Evolutionary conservation across 129 eudicot genomes (phyloP), one percentile per base, ranked within the genome.

Genomic region (Saussurea involucrata): DNA sequence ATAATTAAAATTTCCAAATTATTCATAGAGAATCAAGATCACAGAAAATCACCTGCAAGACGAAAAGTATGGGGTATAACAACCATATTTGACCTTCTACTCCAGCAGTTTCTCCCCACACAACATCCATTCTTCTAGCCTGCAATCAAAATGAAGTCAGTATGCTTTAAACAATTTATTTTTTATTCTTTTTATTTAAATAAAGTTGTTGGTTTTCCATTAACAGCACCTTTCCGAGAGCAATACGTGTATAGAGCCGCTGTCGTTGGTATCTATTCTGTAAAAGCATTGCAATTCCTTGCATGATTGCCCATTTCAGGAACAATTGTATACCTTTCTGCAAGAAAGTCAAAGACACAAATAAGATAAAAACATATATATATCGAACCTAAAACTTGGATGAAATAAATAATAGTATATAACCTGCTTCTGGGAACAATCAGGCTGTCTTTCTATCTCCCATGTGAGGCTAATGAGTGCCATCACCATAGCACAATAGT

Each of bases 81-180:
- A 95, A 76, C 87, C 90, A 84, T 70, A 95, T 76, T 78, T 95
- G 98, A 63, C 98, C 97, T 73, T 81, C 89, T 60, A 91, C 98
- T 83, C 97, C 97, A 77, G 97, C 96, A 71, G 97, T 95, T 85
- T 91, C 97, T 86, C 98, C 98, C 98, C 97, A 89, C 37, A 95
- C 98, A 77, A 95, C 97, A 86, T 91, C 96, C 98, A 95, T 95
- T 88, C 96, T 89, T 86, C 92, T 82, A 29, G 98, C 98, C 97
- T 95, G 42, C 86, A 83, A 77, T 37, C 66, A 82, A 67, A 25
- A 77, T 66, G 24, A 80, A 57, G 13, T 4, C 46, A 77, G 65
- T 24, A 32, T n/a, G 17, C 25, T 34, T 27, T 4, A 75, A 24
- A 8, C n/a, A n/a, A n/a, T n/a, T n/a, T n/a, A n/a, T n/a, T n/a